Conservation (phyloP, 805 yeast genomes). For the Yarrowia yakushimensis region DNA sequence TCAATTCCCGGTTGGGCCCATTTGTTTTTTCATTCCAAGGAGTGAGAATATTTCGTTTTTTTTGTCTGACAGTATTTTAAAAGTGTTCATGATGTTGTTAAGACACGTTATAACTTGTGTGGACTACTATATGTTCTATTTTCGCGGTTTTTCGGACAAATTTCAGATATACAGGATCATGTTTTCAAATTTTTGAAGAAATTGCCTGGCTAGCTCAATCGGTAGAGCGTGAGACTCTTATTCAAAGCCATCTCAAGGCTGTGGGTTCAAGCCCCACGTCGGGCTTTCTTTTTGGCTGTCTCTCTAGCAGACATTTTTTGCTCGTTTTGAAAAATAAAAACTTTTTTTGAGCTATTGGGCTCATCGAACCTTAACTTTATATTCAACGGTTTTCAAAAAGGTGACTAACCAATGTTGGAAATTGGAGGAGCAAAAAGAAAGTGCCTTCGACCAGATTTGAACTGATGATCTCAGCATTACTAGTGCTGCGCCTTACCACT, state of each 20-base stretch:
- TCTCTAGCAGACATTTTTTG: background rate
- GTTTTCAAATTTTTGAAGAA: background rate
- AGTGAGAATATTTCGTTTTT: too few species aligned
- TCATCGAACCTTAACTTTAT: background rate
- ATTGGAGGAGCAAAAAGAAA: background rate
- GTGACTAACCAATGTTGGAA: background rate
- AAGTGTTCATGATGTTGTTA: too few species aligned
- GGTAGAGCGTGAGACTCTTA: constrained; percentile 9
- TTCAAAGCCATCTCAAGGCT: constrained; percentile 4
- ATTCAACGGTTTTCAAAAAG: too few species aligned
- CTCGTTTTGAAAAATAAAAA: background rate
- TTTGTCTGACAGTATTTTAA: too few species aligned
- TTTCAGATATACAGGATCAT: too few species aligned
- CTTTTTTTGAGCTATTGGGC: background rate
- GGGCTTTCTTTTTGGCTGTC: background rate
- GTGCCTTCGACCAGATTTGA: constrained; percentile 7
- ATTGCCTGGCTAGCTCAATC: constrained; percentile 1
- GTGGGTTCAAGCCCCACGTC: constrained; percentile 13
- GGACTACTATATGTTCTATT: too few species aligned
- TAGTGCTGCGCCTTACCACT: constrained; percentile 10
- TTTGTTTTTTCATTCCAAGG: background rate
- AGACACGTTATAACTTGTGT: too few species aligned
- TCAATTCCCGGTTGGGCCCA: constrained; percentile 23
- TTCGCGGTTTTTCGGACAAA: too few species aligned
- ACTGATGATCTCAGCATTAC: constrained; percentile 8